Evolutionary conservation across 257 asterid genomes (phyloP).

Genomic region (Galeopsis tetrahit): DNA sequence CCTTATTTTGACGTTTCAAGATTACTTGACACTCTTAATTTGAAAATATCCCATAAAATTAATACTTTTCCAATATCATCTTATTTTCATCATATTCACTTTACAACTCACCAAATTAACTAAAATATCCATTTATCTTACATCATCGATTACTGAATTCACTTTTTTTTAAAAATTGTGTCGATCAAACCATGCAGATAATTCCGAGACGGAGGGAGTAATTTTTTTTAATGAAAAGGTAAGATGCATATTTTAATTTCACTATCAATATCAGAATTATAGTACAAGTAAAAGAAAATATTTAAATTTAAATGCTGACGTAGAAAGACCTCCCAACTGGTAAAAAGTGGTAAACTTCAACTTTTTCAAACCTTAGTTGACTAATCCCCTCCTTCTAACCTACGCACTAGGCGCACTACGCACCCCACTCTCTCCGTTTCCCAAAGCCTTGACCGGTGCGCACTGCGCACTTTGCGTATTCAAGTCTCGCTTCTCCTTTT

Average conservation of each 20-base stretch:
- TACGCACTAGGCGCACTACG: constrained; percentile 49
- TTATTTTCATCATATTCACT: too few relatives aligned
- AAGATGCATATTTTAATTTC: neutral
- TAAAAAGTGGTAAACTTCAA: constrained; percentile 9
- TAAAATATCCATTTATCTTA: too few relatives aligned
- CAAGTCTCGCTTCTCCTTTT: constrained; percentile 40
- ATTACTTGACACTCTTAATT: too few relatives aligned
- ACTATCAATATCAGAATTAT: neutral
- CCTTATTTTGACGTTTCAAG: too few relatives aligned
- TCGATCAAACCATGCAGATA: too few relatives aligned
- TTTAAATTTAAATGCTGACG: constrained; percentile 24
- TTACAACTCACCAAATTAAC: too few relatives aligned
- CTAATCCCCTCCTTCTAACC: constrained; percentile 26
- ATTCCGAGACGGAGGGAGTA: too few relatives aligned
- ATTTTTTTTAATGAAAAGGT: too few relatives aligned
- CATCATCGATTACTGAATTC: too few relatives aligned
- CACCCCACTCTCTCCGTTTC: constrained; percentile 36
- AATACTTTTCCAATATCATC: too few relatives aligned
- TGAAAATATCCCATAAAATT: too few relatives aligned
- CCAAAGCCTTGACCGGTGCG: constrained; percentile 54
- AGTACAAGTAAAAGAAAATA: neutral
- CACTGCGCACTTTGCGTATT: constrained; percentile 64
- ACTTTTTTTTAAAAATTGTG: too few relatives aligned
- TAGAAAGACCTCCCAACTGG: constrained; percentile 30
- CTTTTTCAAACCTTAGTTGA: constrained; percentile 56